Evolutionary conservation across 345 rosid species (phyloP).

Genomic region (Ceriops tagal): DNA sequence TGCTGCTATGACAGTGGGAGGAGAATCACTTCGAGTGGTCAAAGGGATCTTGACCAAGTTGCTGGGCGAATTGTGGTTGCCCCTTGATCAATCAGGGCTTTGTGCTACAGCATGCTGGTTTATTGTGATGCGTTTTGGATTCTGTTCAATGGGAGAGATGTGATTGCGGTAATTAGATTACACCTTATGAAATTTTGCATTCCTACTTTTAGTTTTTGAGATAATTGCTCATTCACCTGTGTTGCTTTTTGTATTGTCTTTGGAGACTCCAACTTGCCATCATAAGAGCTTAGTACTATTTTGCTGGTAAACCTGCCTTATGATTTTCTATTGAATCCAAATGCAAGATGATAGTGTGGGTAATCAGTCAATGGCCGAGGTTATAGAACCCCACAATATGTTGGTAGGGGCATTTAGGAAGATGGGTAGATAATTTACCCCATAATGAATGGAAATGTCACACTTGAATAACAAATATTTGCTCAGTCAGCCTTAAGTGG

Average conservation of each 20-base stretch:
- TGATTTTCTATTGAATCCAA: too few relatives aligned
- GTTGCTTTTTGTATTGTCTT: not conserved
- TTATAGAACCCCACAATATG: too few relatives aligned
- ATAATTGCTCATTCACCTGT: not conserved
- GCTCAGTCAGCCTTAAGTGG: too few relatives aligned
- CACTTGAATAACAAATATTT: too few relatives aligned
- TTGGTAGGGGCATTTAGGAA: too few relatives aligned
- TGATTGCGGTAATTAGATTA: slow-evolving; percentile 1
- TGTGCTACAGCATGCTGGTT: not conserved
- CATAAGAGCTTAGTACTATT: too few relatives aligned
- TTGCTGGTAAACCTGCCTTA: too few relatives aligned
- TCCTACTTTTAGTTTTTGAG: not conserved
- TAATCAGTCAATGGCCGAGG: too few relatives aligned
- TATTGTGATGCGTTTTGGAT: not conserved
- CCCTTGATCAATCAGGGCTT: slow-evolving; percentile 14
- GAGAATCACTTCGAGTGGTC: slow-evolving; percentile 33
- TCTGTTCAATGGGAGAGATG: slow-evolving; percentile 9
- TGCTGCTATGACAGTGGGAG: slow-evolving; percentile 22
- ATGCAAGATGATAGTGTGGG: too few relatives aligned
- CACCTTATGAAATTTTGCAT: slow-evolving; percentile 4
- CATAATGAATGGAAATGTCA: too few relatives aligned
- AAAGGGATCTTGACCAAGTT: slow-evolving; percentile 36
- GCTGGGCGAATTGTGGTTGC: slow-evolving; percentile 34
- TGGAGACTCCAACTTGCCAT: too few relatives aligned
- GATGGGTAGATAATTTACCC: too few relatives aligned